These are phyloP conservation scores for Neofusicoccum kwambonambiense DNA, from an alignment of 2,329 filamentous ascomycete species.

Conservation along the genomic window DNA sequence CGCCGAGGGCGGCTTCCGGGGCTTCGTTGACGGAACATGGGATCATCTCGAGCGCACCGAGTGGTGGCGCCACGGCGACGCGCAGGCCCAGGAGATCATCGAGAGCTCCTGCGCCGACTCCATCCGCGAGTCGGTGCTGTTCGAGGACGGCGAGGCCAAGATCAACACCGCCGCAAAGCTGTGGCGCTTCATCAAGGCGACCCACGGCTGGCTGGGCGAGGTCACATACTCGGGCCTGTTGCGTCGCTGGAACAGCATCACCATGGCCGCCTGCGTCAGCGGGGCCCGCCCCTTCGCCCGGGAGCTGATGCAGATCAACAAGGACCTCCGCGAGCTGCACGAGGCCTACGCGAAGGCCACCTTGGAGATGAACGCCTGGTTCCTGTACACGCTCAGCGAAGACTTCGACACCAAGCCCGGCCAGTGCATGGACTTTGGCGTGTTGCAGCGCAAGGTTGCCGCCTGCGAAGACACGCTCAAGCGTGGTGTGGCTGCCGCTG, in stretches of 20 bases:
- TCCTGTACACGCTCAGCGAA: conserved; percentile 10
- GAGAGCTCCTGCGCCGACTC: conserved; percentile 13
- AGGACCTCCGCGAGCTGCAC: conserved; percentile 11
- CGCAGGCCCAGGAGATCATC: conserved; percentile 14
- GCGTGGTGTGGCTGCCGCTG: background rate
- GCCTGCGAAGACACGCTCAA: conserved; percentile 12
- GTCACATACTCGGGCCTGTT: conserved; percentile 9
- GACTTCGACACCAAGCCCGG: conserved; percentile 8
- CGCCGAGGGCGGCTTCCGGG: conserved; percentile 1
- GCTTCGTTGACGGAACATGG: conserved; percentile 8
- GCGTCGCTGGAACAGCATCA: conserved; percentile 15
- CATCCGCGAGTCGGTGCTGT: conserved; percentile 7
- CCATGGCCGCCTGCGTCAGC: conserved; percentile 13
- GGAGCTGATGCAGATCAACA: conserved; percentile 14
- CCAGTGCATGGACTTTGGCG: conserved; percentile 11
- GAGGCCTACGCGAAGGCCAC: conserved; percentile 14
- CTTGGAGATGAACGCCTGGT: conserved; percentile 14
- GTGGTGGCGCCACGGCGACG: conserved; percentile 14
- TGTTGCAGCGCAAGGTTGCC: conserved; percentile 10
- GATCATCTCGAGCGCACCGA: conserved; percentile 7
- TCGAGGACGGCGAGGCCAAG: conserved; percentile 4
- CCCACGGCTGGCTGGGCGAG: conserved; percentile 10
- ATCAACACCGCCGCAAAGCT: conserved; percentile 8
- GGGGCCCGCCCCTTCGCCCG: conserved; percentile 9
- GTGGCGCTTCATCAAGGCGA: conserved; percentile 3